These are phyloP conservation scores for Phytophthora nicotianae DNA, from an alignment of 352 stramenopile genomes.

Conservation along the genomic window DNA sequence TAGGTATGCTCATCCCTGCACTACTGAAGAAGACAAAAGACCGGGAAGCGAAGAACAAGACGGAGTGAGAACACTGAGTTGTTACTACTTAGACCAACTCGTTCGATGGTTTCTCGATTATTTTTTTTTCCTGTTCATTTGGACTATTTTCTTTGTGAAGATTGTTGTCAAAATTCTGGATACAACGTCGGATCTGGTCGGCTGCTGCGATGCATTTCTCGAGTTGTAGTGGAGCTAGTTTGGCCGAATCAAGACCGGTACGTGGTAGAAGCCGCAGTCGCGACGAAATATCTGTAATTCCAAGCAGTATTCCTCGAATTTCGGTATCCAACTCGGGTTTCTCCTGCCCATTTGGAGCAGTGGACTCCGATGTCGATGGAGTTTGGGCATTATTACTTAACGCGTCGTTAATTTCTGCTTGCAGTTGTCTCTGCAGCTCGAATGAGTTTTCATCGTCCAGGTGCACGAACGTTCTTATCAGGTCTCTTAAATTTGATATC, in stretches of 20 bases:
- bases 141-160: conserved; percentile 7
- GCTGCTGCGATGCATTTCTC: conserved; percentile 32
- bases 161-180: conserved; percentile 23
- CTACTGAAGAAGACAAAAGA: conserved; percentile 55
- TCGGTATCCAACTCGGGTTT: conserved; percentile 11
- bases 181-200: conserved; percentile 33
- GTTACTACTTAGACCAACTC: too few species aligned
- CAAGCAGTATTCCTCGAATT: conserved; percentile 21
- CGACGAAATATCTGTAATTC: conserved; percentile 27
- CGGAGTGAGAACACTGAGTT: conserved; percentile 14
- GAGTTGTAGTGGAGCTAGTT: conserved; percentile 12
- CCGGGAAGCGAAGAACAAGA: conserved; percentile 20
- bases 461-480: conserved; percentile 16
- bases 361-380: not conserved
- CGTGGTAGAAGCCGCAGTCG: conserved; percentile 22
- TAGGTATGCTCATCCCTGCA: conserved; percentile 71
- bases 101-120: too few species aligned
- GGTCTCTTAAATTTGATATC: conserved; percentile 3
- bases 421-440: conserved; percentile 25
- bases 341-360: not conserved
- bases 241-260: conserved; percentile 2
- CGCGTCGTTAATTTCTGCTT: conserved; percentile 26
- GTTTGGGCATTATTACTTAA: conserved; percentile 15
- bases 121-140: not conserved
- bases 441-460: conserved; percentile 23